Evolutionary conservation across 129 eudicot species (phyloP), one percentile per base, ranked within the genome.

Genomic region (Silybum marianum): DNA sequence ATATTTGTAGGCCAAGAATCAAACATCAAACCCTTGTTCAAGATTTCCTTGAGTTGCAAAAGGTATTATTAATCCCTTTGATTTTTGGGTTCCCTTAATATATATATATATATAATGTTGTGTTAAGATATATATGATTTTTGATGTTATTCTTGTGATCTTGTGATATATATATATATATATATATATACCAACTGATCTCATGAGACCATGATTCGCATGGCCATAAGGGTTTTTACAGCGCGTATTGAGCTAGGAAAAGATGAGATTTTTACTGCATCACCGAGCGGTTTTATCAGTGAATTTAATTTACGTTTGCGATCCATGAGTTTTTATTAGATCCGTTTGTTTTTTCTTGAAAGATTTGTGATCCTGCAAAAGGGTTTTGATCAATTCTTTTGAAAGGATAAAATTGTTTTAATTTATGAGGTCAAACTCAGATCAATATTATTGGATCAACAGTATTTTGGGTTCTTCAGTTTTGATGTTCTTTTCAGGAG

Each of bases 21-120:
- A 88, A 78, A 87, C 85, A 85, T 81, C 93, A 89, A 68, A 63
- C 39, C 46, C 90, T 89, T 81, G 44, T 85, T 81, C 96, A 91
- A 68, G 91, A 89, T 40, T 90, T 82, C 72, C 79, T 74, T 12
- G 89, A 90, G 21, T 60, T 91, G 77, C 77, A 86, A 11, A 88
- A 83, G 88, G 95, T 91, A 69, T 40, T 4, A 5, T 39, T 78
- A 36, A 36, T 36, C 40, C 8, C 9, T 36, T 36, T 36, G 40
- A 36, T 36, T 36, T 36, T 23, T 46, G 9, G 65, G n/a, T 40
- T 16, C 54, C 26, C 69, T 69, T 84, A 6, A 36, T 28, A 28
- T 40, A 72, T 2, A 25, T 36, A 34, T 36, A n/a, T 40, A 72
- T 2, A 25, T 36, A 34, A n/a, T 23, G 25, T 10, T 24, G 82